A percentile compares a stretch with the other conserved stretches of the same genome.
Evolutionary conservation across 169 alveolate species (phyloP).

Genomic region (Theileria orientalis): DNA sequence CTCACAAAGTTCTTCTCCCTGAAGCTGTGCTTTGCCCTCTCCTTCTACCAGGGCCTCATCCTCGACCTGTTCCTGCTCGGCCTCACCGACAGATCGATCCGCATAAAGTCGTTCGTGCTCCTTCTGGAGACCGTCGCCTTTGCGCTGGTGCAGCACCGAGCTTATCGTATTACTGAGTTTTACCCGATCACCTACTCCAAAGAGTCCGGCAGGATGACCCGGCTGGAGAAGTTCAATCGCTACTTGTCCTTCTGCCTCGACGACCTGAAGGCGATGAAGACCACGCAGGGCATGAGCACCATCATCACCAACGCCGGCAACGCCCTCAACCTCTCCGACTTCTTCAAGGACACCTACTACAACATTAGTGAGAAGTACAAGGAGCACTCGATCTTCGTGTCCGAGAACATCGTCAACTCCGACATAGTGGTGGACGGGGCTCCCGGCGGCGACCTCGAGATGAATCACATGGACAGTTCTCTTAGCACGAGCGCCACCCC

Average conservation of each 20-base stretch:
- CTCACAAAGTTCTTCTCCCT: conserved; percentile 56
- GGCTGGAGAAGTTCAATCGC: not conserved
- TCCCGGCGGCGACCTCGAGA: conserved; percentile 10
- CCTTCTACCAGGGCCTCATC: conserved; percentile 57
- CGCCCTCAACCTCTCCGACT: conserved; percentile 62
- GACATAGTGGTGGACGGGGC: conserved; percentile 8
- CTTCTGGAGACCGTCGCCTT: conserved; percentile 53
- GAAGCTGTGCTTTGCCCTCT: conserved; percentile 49
- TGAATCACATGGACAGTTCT: not conserved
- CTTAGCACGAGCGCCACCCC: no score
- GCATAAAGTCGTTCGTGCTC: conserved; percentile 33
- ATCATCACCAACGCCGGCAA: conserved; percentile 26
- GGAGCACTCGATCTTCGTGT: conserved; percentile 40
- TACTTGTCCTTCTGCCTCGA: conserved; percentile 32
- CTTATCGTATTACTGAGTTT: conserved; percentile 52
- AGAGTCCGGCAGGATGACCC: not conserved
- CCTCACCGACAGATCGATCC: conserved; percentile 8
- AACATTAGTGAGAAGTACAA: conserved; percentile 56
- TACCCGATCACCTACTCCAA: not conserved
- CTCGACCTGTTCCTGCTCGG: conserved; percentile 30
- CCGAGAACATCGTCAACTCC: conserved; percentile 10
- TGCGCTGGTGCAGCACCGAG: conserved; percentile 42
- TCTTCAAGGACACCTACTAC: conserved; percentile 51
- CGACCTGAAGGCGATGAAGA: conserved; percentile 21
- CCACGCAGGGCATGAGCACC: conserved; percentile 32